Percentiles rank a stretch among this genome's conserved stretches.
Evolutionary conservation across 2,329 filamentous ascomycete genomes (phyloP).

Genomic region (Biscogniauxia marginata): DNA sequence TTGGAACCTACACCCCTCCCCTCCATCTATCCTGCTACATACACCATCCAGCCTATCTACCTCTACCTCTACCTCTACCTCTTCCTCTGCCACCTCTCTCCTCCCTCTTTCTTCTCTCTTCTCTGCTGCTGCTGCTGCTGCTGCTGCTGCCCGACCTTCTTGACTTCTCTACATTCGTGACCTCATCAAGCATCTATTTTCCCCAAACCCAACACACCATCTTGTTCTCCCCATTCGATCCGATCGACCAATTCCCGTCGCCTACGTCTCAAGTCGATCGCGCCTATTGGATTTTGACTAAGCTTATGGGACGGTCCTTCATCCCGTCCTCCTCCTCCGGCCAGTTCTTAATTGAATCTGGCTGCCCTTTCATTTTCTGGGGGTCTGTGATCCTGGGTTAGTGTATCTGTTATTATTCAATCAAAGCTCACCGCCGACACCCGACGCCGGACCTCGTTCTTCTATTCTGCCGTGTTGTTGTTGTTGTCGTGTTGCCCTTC

Average conservation of each 20-base stretch:
- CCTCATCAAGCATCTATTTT: slow-evolving; percentile 19
- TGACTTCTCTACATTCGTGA: slow-evolving; percentile 20
- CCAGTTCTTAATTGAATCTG: slow-evolving; percentile 38
- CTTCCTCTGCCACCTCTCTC: not conserved
- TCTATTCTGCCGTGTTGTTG: slow-evolving; percentile 9
- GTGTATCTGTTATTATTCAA: not conserved
- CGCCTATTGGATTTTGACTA: slow-evolving; percentile 18
- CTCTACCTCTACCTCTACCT: not conserved
- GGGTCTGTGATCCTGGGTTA: not conserved
- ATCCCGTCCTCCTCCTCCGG: slow-evolving; percentile 16
- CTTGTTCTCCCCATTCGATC: not conserved
- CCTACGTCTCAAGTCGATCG: slow-evolving; percentile 2
- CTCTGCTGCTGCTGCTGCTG: slow-evolving; percentile 15
- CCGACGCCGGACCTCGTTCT: not conserved
- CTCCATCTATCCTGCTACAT: not conserved
- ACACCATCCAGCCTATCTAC: slow-evolving; percentile 1
- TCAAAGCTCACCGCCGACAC: not conserved
- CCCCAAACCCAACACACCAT: slow-evolving; percentile 1
- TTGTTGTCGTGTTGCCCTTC: slow-evolving; percentile 17
- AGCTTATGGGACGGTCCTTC: slow-evolving; percentile 19
- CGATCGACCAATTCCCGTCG: not conserved
- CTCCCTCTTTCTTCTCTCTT: slow-evolving; percentile 10
- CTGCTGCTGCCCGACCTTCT: slow-evolving; percentile 19
- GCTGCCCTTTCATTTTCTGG: slow-evolving; percentile 16
- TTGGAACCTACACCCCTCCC: not conserved